Conservation (phyloP, 495 filamentous ascomycete species). For the Darksidea phi region DNA sequence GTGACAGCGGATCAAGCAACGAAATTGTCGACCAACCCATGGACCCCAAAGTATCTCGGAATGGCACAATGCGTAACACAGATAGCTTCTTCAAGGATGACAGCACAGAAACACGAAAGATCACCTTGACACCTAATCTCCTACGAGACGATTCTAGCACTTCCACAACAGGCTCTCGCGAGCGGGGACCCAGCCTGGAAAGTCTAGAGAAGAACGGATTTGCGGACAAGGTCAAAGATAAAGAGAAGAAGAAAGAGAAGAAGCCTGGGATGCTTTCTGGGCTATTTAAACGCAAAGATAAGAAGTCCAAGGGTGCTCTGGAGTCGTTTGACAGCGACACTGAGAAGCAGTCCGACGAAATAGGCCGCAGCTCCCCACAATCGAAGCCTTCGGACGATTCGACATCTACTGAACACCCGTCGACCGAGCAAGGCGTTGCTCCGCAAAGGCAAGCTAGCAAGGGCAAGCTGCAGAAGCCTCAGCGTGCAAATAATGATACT, state of each 20-base stretch:
- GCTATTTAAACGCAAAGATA: slow-evolving; percentile 93
- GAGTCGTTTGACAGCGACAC: slow-evolving; percentile 41
- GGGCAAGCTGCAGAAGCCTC: slow-evolving; percentile 75
- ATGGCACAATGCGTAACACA: slow-evolving; percentile 80
- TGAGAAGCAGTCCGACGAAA: slow-evolving; percentile 56
- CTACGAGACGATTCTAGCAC: slow-evolving; percentile 74
- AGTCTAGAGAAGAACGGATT: slow-evolving; percentile 57
- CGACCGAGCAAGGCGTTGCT: slow-evolving; percentile 26
- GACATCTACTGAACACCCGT: slow-evolving; percentile 21
- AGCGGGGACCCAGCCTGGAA: slow-evolving; percentile 54
- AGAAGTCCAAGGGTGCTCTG: slow-evolving; percentile 65
- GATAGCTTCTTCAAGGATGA: slow-evolving; percentile 98
- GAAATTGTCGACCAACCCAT: slow-evolving; percentile 59
- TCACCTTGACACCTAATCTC: slow-evolving; percentile 93
- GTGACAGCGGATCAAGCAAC: slow-evolving; percentile 52
- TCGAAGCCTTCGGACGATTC: slow-evolving; percentile 52
- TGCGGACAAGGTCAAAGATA: slow-evolving; percentile 63
- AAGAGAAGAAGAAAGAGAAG: slow-evolving; percentile 88
- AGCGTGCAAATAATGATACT: slow-evolving; percentile 25
- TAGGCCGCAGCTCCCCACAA: slow-evolving; percentile 51
- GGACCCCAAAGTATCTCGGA: slow-evolving; percentile 57
- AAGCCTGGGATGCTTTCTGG: slow-evolving; percentile 89
- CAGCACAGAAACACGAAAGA: slow-evolving; percentile 91
- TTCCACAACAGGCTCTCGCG: slow-evolving; percentile 59
- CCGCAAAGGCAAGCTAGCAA: slow-evolving; percentile 64